Percentiles rank a stretch among this genome's conserved stretches.
These are phyloP conservation scores for Tulasnella sp. DNA, from an alignment of 768 basidiomycete species.

Conservation along the genomic window DNA sequence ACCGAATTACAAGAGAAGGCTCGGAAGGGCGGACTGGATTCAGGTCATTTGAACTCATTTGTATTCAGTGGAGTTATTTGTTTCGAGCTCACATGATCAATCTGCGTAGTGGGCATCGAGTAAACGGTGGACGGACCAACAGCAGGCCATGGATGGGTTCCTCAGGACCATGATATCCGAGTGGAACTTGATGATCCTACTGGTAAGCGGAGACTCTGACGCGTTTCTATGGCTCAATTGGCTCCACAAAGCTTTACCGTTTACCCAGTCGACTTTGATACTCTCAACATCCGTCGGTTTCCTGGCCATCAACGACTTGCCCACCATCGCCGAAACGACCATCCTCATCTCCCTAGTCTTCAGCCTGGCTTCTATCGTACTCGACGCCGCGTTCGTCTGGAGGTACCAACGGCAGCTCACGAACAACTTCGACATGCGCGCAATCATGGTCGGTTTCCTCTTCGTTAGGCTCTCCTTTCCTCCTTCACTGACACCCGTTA, in stretches of 20 bases:
- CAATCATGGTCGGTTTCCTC: not conserved
- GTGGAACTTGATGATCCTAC: constrained; percentile 13
- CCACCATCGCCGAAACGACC: not conserved
- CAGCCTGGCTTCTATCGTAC: not conserved
- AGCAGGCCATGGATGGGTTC: constrained; percentile 9
- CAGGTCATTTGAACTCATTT: not conserved
- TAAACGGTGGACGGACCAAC: constrained; percentile 11
- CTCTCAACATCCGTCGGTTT: constrained; percentile 11
- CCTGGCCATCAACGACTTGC: not conserved
- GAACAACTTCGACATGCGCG: constrained; percentile 7
- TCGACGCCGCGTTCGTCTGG: constrained; percentile 6
- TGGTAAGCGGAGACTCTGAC: not conserved
- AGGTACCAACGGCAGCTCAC: constrained; percentile 12
- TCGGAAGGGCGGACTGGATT: constrained; percentile 11
- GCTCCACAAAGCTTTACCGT: not conserved
- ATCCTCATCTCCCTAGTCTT: constrained; percentile 10
- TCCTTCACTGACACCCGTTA: not conserved
- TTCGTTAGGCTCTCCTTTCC: not conserved
- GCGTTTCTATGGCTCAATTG: not conserved
- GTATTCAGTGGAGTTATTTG: not conserved
- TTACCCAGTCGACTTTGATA: constrained; percentile 4
- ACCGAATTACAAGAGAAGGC: not conserved
- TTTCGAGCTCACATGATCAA: not conserved
- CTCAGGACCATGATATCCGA: constrained; percentile 7
- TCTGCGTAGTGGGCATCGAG: constrained; percentile 9